Evolutionary conservation across 139 green algal genomes (phyloP), one percentile per base, ranked within the genome.

Genomic region (Picochlorum sp.): DNA sequence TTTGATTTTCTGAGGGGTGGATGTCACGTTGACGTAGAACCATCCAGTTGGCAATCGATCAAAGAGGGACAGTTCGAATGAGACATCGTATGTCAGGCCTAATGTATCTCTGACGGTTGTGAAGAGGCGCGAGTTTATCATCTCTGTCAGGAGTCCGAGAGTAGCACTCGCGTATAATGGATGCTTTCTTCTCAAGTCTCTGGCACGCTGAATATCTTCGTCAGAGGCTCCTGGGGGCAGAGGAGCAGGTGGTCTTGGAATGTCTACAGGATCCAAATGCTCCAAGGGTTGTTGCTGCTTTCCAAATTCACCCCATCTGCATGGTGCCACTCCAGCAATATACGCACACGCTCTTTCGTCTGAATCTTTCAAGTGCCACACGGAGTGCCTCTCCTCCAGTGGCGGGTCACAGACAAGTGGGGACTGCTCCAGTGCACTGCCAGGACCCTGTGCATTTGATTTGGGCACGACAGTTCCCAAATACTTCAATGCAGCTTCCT

Each of bases 51-150:
- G 49, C 60, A 95, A 68, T 13, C 83, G 78, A 65, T 95, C 84
- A 64, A 89, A 87, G 28, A 89, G 62, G 9, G 61, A 69, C 20
- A 96, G 69, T 81, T 98, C 90, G 62, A 99, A 98, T 10, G 83
- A 92, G 14, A 98, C 94, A 64, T 99, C 94, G 64, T 99, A 99
- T 1, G 94, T 99, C 49, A 99, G 82, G 13, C 91, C 91, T 60
- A 98, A 80, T 1, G 87, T 82, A 80, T 99, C 94, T 4, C 94
- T 78, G 32, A 94, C 88, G 7, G 90, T 98, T 18, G 90, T 96
- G 76, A 98, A 98, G n/a, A 97, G 85, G 9, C 93, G 75, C 11
- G 72, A 82, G 80, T 98, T 98, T 61, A 98, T 89, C 62, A 98
- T 87, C 85, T 97, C 91, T 0, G 81, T 82, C 21, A 96, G 77